Evolutionary conservation across 2,329 filamentous ascomycete genomes (phyloP).

Genomic region (Calonectria honghensis): DNA sequence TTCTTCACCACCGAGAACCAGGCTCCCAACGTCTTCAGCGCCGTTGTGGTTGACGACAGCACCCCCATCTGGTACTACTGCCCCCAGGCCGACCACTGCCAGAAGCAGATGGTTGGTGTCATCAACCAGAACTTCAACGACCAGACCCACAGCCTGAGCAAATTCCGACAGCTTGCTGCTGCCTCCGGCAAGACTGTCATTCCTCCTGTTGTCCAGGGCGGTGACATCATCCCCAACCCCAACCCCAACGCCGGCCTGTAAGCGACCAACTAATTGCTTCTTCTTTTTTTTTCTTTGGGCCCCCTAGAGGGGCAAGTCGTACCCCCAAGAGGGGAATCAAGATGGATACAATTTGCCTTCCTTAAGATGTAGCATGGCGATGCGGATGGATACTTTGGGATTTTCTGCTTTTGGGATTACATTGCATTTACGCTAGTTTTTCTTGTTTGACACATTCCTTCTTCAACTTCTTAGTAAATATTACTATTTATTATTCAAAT

Average conservation of each 20-base stretch:
- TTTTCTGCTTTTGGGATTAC: slow-evolving; percentile 16
- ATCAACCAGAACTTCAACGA: slow-evolving; percentile 69
- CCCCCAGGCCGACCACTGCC: slow-evolving; percentile 67
- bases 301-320: slow-evolving; percentile 1
- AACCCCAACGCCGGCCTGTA: slow-evolving; percentile 64
- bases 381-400: slow-evolving; percentile 17
- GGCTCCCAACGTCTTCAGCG: slow-evolving; percentile 65
- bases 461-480: slow-evolving; percentile 34
- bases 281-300: neutral
- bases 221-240: slow-evolving; percentile 63
- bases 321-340: neutral
- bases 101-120: slow-evolving; percentile 68
- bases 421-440: slow-evolving; percentile 36
- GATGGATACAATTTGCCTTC: slow-evolving; percentile 25
- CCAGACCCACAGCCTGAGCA: slow-evolving; percentile 61
- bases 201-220: slow-evolving; percentile 60
- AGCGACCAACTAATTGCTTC: slow-evolving; percentile 18
- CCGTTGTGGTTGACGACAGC: slow-evolving; percentile 64
- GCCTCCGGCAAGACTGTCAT: slow-evolving; percentile 56
- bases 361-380: slow-evolving; percentile 24
- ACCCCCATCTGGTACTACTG: slow-evolving; percentile 68
- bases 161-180: slow-evolving; percentile 62
- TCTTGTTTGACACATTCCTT: slow-evolving; percentile 40
- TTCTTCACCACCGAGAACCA: slow-evolving; percentile 61
- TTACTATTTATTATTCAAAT: slow-evolving; percentile 27